Conservation (phyloP, 2,329 filamentous ascomycete genomes). For the Fusarium annulatum region DNA sequence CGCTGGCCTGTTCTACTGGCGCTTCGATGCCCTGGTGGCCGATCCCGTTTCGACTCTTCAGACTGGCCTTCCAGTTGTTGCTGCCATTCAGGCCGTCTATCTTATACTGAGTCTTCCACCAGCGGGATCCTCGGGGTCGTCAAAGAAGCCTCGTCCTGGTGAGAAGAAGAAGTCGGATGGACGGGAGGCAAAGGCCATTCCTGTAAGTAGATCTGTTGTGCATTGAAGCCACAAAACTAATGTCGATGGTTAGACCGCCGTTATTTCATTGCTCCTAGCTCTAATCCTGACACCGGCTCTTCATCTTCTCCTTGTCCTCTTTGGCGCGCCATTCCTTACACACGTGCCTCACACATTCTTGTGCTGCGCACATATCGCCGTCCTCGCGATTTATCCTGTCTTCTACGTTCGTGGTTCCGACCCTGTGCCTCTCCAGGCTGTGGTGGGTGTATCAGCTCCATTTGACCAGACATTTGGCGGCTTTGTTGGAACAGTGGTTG, state of each 20-base stretch:
- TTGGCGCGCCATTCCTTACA: constrained; percentile 89
- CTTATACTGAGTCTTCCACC: constrained; percentile 72
- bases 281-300: constrained; percentile 74
- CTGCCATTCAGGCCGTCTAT: constrained; percentile 72
- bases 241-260: constrained; percentile 52
- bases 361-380: constrained; percentile 81
- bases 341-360: constrained; percentile 83
- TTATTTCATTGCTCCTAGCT: constrained; percentile 68
- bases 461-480: constrained; percentile 88
- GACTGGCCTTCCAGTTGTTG: constrained; percentile 70
- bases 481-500: constrained; percentile 79
- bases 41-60: constrained; percentile 75
- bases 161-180: constrained; percentile 64
- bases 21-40: constrained; percentile 74
- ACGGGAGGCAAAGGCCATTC: constrained; percentile 57
- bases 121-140: constrained; percentile 60
- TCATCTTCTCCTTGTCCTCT: constrained; percentile 78
- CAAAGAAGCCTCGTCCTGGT: constrained; percentile 64
- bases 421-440: constrained; percentile 73
- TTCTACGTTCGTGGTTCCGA: constrained; percentile 90
- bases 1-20: constrained; percentile 69
- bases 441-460: constrained; percentile 74
- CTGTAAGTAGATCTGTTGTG: constrained; percentile 52
- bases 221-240: constrained; percentile 10
- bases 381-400: constrained; percentile 82